These are phyloP conservation scores for Martensiomyces pterosporus DNA, from an alignment of 192 early-diverging fungal genomes.

Conservation along the genomic window DNA sequence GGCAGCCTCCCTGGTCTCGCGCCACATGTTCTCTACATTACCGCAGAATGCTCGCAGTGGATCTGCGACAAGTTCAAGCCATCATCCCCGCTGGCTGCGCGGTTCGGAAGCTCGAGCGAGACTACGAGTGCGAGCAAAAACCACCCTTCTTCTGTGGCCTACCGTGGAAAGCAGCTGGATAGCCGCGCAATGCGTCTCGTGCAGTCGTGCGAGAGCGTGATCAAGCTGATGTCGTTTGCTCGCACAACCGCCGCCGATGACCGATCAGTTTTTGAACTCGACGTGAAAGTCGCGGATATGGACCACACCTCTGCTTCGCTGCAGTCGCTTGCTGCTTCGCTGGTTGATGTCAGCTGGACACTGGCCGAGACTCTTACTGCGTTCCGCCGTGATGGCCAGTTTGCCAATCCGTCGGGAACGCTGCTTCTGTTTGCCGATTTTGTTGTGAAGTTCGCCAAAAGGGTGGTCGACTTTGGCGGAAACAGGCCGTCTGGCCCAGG, in stretches of 20 bases:
- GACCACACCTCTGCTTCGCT: conserved; percentile 7
- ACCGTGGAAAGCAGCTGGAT: conserved; percentile 24
- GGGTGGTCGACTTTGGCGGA: conserved; percentile 28
- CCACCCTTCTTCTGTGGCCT: not conserved
- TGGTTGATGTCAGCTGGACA: conserved; percentile 41
- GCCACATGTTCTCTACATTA: conserved; percentile 32
- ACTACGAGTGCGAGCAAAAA: no score
- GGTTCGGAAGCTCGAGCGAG: not conserved
- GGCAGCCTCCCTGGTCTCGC: conserved; percentile 16
- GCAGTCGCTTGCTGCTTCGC: conserved; percentile 26
- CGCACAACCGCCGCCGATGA: conserved; percentile 12
- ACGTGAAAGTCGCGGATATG: conserved; percentile 8
- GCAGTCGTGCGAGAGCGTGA: conserved; percentile 24
- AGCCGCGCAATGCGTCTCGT: conserved; percentile 37
- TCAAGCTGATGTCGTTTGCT: conserved; percentile 26
- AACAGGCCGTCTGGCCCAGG: no score
- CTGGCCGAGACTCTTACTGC: conserved; percentile 34
- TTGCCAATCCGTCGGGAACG: conserved; percentile 20
- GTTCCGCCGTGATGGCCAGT: conserved; percentile 17
- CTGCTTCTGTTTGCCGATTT: conserved; percentile 29
- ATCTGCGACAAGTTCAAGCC: conserved; percentile 16
- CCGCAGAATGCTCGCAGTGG: conserved; percentile 31
- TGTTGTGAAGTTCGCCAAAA: conserved; percentile 27
- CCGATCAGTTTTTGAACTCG: conserved; percentile 2
- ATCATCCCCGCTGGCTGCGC: not conserved